Base-by-base conservation (phyloP, 306 rosid species). In the Adenanthera pavonina region DNA sequence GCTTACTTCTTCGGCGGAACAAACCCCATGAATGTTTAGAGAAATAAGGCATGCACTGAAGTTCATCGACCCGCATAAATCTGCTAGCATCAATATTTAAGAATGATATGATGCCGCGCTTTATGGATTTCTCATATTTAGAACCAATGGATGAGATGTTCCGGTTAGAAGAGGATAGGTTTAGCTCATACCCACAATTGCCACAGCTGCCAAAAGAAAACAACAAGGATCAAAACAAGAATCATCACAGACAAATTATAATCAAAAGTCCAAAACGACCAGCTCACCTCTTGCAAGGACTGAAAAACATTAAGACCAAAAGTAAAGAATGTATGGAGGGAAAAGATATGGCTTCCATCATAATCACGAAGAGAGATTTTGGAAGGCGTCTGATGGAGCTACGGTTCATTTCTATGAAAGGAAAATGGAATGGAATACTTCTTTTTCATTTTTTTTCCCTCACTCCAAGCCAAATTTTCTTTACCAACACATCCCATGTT, bases 71-170 rank as follows among this genome's bases (percentile, higher is more conserved):
- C 74, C 81, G 91, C 5, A 87, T 84, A 77, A 95, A 93, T 86
- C 97, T 95, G 86, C 89, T 89, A 44, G 88, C 94, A 19, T 95
- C 98, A n/a, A 95, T 69, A 61, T 87, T 60, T 78, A 83, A 83
- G 91, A 95, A 95, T 17, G 99, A 89, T 80, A 95, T 92, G 65
- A 90, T 90, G 17, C 99, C 98, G 66, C 90, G 82, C 74, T 92
- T 95, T 69, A 93, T 95, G 34, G 98, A 93, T 78, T 93, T 95
- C 38, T 91, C 95, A 8, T 95, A 93, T 84, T 92, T 92, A 9
- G 97, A 95, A 78, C 92, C 95, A 3, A 95, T 82, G n/a, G 82
- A 82, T 36, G 98, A 78, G 34, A 79, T 93, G 77, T 93, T 93
- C 84, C 97, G 82, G 79, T 92, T 78, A 8, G 89, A 84, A 47